Evolutionary conservation across 78 protist species (phyloP).

Genomic region (Dictyostelium capitatum): DNA sequence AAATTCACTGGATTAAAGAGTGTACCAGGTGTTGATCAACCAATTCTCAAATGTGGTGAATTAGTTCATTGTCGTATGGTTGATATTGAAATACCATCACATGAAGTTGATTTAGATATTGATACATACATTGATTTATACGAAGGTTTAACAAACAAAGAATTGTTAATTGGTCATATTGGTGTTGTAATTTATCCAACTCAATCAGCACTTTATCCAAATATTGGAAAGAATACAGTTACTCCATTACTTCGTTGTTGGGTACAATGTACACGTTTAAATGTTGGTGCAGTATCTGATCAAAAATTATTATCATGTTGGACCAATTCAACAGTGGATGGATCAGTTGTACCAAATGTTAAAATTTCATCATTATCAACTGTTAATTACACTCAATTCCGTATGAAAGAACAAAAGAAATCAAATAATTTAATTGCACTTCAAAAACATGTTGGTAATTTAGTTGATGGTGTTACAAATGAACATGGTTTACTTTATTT

Average conservation of each 20-base stretch:
- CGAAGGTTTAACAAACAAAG: conserved; percentile 30
- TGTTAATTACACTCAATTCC: conserved; percentile 42
- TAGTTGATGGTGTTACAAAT: conserved; percentile 47
- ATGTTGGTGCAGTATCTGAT: conserved; percentile 51
- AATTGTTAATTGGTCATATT: conserved; percentile 43
- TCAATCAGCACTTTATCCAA: conserved; percentile 36
- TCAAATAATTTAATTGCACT: conserved; percentile 1
- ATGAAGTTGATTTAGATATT: conserved; percentile 2
- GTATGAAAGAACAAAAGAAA: conserved; percentile 43
- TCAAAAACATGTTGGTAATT: conserved; percentile 55
- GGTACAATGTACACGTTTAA: conserved; percentile 54
- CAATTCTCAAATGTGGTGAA: conserved; percentile 47
- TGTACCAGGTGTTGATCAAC: conserved; percentile 13
- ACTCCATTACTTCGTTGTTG: conserved; percentile 31
- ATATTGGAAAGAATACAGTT: conserved; percentile 17
- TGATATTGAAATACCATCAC: conserved; percentile 15
- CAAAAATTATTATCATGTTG: conserved; percentile 44
- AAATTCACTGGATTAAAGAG: conserved; percentile 9
- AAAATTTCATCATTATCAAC: conserved; percentile 37
- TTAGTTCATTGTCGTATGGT: conserved; percentile 26
- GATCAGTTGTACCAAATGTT: conserved; percentile 23
- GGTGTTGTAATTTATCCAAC: conserved; percentile 62
- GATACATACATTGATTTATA: conserved; percentile 44
- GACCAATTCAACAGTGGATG: neutral
- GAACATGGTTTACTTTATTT: conserved; percentile 52